phyloP scores from a whole-genome alignment of 106 monocot genomes.

The Dendrobium huoshanense region DNA sequence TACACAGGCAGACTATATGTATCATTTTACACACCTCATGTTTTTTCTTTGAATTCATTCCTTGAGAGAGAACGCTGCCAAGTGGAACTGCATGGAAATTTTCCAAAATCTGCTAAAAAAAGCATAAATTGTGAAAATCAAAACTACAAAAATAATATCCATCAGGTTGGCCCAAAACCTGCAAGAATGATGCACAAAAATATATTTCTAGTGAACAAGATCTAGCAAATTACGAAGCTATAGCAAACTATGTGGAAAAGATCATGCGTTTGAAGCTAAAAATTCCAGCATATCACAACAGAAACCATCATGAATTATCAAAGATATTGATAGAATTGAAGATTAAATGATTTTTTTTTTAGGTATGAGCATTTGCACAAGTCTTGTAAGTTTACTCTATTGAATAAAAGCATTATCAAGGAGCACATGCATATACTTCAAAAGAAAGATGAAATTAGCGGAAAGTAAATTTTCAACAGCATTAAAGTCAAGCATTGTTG shows the following conservation, averaged over 20 bases:
- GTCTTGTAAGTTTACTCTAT: background rate
- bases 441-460: background rate
- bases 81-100: constrained; percentile 45
- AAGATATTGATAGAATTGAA: background rate
- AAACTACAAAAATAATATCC: background rate
- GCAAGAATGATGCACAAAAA: constrained; percentile 2
- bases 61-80: constrained; percentile 77
- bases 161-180: background rate
- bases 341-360: background rate
- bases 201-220: background rate
- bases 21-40: constrained; percentile 71
- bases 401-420: background rate
- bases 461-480: background rate
- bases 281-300: background rate
- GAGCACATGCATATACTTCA: background rate
- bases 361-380: background rate
- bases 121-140: background rate
- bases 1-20: background rate
- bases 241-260: background rate
- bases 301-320: background rate
- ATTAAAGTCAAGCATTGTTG: background rate
- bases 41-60: constrained; percentile 94
- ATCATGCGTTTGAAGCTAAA: background rate
- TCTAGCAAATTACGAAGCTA: background rate
- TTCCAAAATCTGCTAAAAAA: constrained; percentile 44